Conservation (phyloP, 1,284 basidiomycete species). For the Anthracocystis panici-leucophaei region DNA sequence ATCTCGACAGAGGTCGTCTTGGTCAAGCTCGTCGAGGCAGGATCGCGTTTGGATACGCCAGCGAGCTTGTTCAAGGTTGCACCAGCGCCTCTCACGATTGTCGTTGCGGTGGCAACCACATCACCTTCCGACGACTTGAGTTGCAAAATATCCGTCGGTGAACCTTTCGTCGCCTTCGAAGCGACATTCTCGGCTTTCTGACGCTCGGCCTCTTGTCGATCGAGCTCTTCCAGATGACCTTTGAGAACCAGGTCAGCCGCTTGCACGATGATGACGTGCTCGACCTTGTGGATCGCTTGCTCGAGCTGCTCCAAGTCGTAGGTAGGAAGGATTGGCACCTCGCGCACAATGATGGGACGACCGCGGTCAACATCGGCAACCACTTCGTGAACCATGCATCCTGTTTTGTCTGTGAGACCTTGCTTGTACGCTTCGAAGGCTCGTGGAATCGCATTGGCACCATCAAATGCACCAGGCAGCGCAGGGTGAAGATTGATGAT, state of each 20-base stretch:
- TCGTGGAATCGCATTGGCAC: constrained; percentile 87
- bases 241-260: constrained; percentile 51
- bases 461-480: constrained; percentile 92
- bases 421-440: constrained; percentile 88
- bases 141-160: constrained; percentile 17
- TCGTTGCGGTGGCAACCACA: constrained; percentile 11
- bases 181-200: constrained; percentile 5
- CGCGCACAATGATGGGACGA: constrained; percentile 83
- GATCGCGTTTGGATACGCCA: background rate
- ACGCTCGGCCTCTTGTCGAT: constrained; percentile 22
- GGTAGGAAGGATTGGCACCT: constrained; percentile 79
- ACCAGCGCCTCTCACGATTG: constrained; percentile 17
- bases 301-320: constrained; percentile 84
- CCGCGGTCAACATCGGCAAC: constrained; percentile 94
- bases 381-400: constrained; percentile 94
- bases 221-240: constrained; percentile 40
- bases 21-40: background rate
- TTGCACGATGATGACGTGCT: constrained; percentile 92
- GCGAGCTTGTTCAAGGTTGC: constrained; percentile 11
- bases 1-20: constrained; percentile 48
- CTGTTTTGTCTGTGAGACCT: constrained; percentile 75
- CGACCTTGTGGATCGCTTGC: constrained; percentile 81
- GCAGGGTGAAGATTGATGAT: constrained; percentile 98
- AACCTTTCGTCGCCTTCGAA: constrained; percentile 5
- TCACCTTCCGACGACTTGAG: constrained; percentile 11